Percentiles rank a stretch among this genome's conserved stretches.
phyloP scores from a whole-genome alignment of 345 rosid species.

The Linum usitatissimum region DNA sequence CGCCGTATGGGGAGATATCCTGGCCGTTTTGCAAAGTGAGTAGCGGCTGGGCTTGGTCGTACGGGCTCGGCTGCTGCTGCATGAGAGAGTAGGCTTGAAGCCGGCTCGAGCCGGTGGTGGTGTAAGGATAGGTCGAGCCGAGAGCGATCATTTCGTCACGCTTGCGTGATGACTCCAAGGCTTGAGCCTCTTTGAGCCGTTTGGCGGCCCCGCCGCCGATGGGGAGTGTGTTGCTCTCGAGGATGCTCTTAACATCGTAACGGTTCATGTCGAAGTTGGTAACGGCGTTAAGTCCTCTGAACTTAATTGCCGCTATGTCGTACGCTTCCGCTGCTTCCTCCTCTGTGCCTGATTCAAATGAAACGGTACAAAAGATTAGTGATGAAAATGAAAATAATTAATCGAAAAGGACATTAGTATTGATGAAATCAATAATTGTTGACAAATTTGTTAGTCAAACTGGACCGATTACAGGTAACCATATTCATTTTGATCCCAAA shows the following conservation, averaged over 20 bases:
- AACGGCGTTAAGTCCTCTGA: conserved; percentile 81
- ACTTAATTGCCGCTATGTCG: conserved; percentile 95
- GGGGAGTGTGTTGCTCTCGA: conserved; percentile 86
- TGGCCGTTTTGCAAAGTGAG: conserved; percentile 52
- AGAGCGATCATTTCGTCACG: conserved; percentile 83
- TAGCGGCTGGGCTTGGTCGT: conserved; percentile 48
- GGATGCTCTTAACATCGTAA: conserved; percentile 89
- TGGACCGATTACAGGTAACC: too few species aligned
- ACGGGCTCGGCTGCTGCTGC: conserved; percentile 31
- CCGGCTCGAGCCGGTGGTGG: conserved; percentile 43
- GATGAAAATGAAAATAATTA: too few species aligned
- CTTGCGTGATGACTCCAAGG: conserved; percentile 69
- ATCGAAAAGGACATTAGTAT: too few species aligned
- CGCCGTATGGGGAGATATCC: conserved; percentile 47
- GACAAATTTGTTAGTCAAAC: too few species aligned
- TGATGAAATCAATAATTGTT: too few species aligned
- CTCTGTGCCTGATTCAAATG: conserved; percentile 52
- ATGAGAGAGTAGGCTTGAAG: conserved; percentile 52
- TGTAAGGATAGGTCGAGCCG: conserved; percentile 55
- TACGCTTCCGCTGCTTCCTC: conserved; percentile 99
- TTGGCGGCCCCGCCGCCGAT: conserved; percentile 99
- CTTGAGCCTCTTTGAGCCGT: conserved; percentile 94
- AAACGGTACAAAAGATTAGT: too few species aligned
- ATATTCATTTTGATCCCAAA: too few species aligned
- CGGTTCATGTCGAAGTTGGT: conserved; percentile 96